A percentile compares a stretch with the other conserved stretches of the same genome.
These are phyloP conservation scores for Glaciozyma antarctica DNA, from an alignment of 768 basidiomycete genomes.

Conservation along the genomic window DNA sequence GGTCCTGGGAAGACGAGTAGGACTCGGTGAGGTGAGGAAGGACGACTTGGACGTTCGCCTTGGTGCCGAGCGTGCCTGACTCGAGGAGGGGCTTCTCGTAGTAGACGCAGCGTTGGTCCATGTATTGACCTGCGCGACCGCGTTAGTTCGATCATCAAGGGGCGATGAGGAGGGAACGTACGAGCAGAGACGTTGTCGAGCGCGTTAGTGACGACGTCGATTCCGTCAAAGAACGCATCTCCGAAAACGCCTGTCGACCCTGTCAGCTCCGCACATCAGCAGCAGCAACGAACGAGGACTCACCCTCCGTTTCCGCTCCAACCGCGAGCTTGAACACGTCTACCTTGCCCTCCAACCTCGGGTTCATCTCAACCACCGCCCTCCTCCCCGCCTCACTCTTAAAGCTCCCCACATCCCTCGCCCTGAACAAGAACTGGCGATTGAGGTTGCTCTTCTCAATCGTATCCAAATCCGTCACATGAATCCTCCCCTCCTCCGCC, in stretches of 20 bases:
- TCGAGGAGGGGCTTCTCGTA: conserved; percentile 92
- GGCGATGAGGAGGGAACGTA: conserved; percentile 42
- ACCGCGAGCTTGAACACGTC: conserved; percentile 83
- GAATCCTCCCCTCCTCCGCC: conserved; percentile 69
- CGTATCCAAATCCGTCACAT: conserved; percentile 94
- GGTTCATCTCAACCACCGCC: conserved; percentile 93
- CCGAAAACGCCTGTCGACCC: conserved; percentile 62
- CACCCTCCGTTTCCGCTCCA: conserved; percentile 84
- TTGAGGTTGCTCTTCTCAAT: conserved; percentile 99
- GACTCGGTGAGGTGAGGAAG: conserved; percentile 91
- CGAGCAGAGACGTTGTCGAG: conserved; percentile 94
- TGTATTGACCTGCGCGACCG: conserved; percentile 63
- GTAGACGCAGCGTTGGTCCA: conserved; percentile 97
- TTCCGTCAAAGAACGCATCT: conserved; percentile 71
- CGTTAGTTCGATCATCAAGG: conserved; percentile 4
- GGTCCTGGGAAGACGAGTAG: conserved; percentile 95
- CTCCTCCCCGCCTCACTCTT: conserved; percentile 87
- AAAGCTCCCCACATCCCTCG: conserved; percentile 93
- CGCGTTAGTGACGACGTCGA: conserved; percentile 95
- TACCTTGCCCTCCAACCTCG: conserved; percentile 76
- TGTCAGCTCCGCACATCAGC: conserved; percentile 23
- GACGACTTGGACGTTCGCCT: conserved; percentile 93
- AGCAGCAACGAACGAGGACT: conserved; percentile 37
- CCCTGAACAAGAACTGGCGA: conserved; percentile 91
- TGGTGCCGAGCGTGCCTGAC: conserved; percentile 95